These are phyloP conservation scores for Cucurbita argyrosperma DNA, from an alignment of 306 rosid species.

Conservation along the genomic window DNA sequence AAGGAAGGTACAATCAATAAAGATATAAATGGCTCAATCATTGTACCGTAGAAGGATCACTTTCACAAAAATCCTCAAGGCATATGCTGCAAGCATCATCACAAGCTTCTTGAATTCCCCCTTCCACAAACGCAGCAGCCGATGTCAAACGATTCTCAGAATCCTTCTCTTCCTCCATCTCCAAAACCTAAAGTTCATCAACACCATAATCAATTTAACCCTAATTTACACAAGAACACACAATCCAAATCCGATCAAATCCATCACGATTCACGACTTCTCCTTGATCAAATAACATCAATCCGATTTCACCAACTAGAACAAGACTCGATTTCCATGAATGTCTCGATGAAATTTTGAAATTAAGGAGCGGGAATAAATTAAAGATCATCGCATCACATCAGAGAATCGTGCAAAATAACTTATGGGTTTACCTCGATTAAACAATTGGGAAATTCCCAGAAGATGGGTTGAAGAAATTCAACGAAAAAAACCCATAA, in stretches of 20 bases:
- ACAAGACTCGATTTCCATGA: not conserved
- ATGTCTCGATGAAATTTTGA: not conserved
- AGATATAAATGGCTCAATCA: not conserved
- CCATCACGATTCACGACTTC: not conserved
- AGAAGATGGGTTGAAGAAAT: slow-evolving; percentile 18
- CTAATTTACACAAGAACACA: not conserved
- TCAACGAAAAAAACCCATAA: slow-evolving; percentile 19
- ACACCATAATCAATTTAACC: slow-evolving; percentile 4
- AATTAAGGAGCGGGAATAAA: not conserved
- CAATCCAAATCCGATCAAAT: not conserved
- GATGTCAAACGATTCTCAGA: slow-evolving; percentile 49
- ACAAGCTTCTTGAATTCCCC: slow-evolving; percentile 79
- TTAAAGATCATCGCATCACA: slow-evolving; percentile 4
- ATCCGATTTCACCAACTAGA: not conserved
- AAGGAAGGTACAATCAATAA: not conserved
- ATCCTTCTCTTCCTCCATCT: slow-evolving; percentile 34
- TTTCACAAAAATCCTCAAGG: slow-evolving; percentile 72
- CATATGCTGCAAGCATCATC: slow-evolving; percentile 95
- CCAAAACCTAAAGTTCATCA: slow-evolving; percentile 25
- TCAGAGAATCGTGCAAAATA: not conserved
- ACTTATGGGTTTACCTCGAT: slow-evolving; percentile 41
- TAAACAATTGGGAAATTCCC: slow-evolving; percentile 16
- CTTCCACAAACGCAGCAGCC: slow-evolving; percentile 88
- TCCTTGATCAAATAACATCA: not conserved
- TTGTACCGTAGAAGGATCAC: slow-evolving; percentile 74